Evolutionary conservation across 169 alveolate species (phyloP), one percentile per base, ranked within the genome.

Genomic region (Plasmodium cynomolgi): DNA sequence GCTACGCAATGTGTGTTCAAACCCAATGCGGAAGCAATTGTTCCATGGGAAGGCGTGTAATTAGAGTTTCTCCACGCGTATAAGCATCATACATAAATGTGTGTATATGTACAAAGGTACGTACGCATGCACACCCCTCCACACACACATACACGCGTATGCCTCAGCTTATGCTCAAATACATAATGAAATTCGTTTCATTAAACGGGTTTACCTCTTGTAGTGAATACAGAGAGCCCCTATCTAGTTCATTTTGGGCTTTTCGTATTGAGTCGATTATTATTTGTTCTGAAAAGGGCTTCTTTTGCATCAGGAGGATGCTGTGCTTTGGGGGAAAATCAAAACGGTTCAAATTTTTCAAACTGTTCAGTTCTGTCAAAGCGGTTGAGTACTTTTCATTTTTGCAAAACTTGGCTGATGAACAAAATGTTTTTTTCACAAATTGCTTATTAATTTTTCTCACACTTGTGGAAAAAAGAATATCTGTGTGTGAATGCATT

Each of bases 181-280:
- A 68, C 77, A 68, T 29, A 9, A 62, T 62, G 37, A 68, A 26
- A 68, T 8, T 26, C 39, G 77, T 23, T 68, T 23, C 34, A 34
- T 29, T 26, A 68, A 62, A 26, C 1, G 77, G 29, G 77, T 26
- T 88, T 88, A 88, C 94, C 73, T 88, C 88, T 62, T 88, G 90
- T 6, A 88, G 83, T 44, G 83, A 88, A 88, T 88, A 88, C 68
- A 88, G 83, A 23, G 94, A 88, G 47, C 81, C 90, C 47, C 94
- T 77, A 88, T 88, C 94, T 39, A 88, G 83, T 79, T 88, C 74
- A 62, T 73, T 88, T 80, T 88, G 71, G 44, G 88, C 94, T 58
- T 88, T 88, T 77, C 83, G 26, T 34, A 88, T 79, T 20, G 86
- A 39, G 75, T 88, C 82, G 23, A 88, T 88, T 88, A 88, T 79